Evolutionary conservation across 2,329 filamentous ascomycete genomes (phyloP).

Genomic region (Colletotrichum sp.): DNA sequence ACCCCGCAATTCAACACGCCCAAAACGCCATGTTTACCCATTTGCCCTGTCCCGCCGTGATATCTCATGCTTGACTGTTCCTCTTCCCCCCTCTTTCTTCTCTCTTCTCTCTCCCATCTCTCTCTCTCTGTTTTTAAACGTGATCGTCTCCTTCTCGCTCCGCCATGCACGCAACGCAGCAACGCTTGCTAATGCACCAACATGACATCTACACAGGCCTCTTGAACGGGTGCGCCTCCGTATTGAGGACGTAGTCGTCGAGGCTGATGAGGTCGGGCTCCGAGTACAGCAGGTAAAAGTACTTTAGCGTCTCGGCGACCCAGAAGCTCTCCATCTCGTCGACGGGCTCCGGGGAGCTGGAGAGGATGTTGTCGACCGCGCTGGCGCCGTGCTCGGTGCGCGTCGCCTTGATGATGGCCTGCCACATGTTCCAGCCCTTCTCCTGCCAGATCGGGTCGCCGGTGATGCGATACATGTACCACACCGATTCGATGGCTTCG

Average conservation of each 20-base stretch:
- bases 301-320: constrained; percentile 90
- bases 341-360: constrained; percentile 41
- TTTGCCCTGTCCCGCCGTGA: neutral
- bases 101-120: neutral
- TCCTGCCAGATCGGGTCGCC: constrained; percentile 78
- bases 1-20: neutral
- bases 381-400: constrained; percentile 71
- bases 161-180: neutral
- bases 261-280: constrained; percentile 68
- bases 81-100: neutral
- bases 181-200: neutral
- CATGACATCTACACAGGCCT: constrained; percentile 37
- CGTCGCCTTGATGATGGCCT: constrained; percentile 71
- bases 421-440: constrained; percentile 87
- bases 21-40: constrained; percentile 3
- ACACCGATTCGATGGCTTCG: constrained; percentile 87
- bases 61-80: constrained; percentile 4
- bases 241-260: constrained; percentile 72
- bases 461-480: constrained; percentile 90
- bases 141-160: neutral
- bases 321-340: constrained; percentile 89
- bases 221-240: constrained; percentile 65
- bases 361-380: constrained; percentile 69
- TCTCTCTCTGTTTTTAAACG: neutral
- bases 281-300: constrained; percentile 84